phyloP scores from a whole-genome alignment of 2,329 filamentous ascomycete genomes.

The Paecilomyces dactylethromorphus region DNA sequence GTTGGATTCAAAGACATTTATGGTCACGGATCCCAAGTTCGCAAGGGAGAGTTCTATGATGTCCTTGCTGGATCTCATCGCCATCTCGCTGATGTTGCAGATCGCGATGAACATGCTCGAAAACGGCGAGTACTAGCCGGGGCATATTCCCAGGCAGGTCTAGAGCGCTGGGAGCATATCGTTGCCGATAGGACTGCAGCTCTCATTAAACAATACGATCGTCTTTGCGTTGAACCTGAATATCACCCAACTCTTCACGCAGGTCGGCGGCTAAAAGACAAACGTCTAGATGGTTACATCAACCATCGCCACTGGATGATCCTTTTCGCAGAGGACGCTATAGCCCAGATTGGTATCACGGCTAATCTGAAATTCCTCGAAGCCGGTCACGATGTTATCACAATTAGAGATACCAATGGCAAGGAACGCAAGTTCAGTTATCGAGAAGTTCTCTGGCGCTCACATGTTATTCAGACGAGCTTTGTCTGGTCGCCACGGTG shows the following conservation, averaged over 20 bases:
- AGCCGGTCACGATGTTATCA: slow-evolving; percentile 19
- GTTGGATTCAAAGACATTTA: slow-evolving; percentile 20
- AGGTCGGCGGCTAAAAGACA: too few relatives aligned
- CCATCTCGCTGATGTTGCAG: slow-evolving; percentile 24
- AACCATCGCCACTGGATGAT: too few relatives aligned
- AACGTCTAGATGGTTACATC: too few relatives aligned
- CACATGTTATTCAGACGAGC: background rate
- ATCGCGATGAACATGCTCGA: slow-evolving; percentile 21
- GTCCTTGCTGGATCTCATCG: slow-evolving; percentile 17
- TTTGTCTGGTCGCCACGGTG: background rate
- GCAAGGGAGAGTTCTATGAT: slow-evolving; percentile 22
- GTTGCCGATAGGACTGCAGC: too few relatives aligned
- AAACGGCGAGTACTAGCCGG: slow-evolving; percentile 24
- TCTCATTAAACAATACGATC: too few relatives aligned
- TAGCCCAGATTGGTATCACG: too few relatives aligned
- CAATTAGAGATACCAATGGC: slow-evolving; percentile 9
- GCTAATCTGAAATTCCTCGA: slow-evolving; percentile 9
- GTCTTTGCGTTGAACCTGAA: too few relatives aligned
- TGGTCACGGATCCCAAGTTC: slow-evolving; percentile 22
- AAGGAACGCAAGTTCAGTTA: background rate
- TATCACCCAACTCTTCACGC: too few relatives aligned
- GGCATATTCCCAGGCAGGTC: slow-evolving; percentile 25
- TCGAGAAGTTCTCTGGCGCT: background rate
- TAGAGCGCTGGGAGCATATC: slow-evolving; percentile 9
- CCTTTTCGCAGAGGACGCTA: too few relatives aligned